phyloP scores from a whole-genome alignment of 2,329 filamentous ascomycete species.

The Colletotrichum agaves region DNA sequence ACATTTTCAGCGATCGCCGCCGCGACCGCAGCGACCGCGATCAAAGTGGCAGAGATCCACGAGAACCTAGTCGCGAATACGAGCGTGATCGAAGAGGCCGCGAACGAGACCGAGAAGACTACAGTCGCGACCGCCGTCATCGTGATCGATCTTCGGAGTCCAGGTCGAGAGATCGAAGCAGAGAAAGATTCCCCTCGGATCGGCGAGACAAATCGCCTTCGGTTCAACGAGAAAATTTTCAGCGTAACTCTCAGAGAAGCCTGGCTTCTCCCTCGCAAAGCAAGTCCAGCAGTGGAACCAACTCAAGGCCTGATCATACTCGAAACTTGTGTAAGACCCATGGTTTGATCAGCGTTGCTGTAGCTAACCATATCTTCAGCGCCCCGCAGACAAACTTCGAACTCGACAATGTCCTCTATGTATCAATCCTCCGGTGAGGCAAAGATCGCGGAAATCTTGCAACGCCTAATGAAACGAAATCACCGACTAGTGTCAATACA shows the following conservation, averaged over 20 bases:
- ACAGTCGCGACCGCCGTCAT: background rate
- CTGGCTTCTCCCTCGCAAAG: conserved; percentile 14
- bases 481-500: conserved; percentile 15
- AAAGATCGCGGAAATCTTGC: conserved; percentile 17
- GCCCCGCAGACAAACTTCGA: background rate
- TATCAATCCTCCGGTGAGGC: background rate
- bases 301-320: background rate
- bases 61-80: background rate
- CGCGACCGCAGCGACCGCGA: background rate
- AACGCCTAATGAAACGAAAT: conserved; percentile 3
- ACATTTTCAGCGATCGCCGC: conserved; percentile 19
- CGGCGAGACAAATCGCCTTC: background rate
- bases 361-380: conserved; percentile 5
- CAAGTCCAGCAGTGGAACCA: background rate
- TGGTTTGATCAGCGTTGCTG: too few relatives aligned
- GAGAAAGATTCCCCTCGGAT: background rate
- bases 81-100: conserved; percentile 21
- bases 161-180: background rate
- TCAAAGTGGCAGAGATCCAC: background rate
- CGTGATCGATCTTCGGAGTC: background rate
- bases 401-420: conserved; percentile 4
- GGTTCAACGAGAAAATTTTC: background rate
- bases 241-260: background rate
- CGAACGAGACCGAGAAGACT: background rate
- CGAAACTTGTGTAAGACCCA: background rate